Percentiles rank a stretch among this genome's conserved stretches.
Conservation (phyloP, 495 filamentous ascomycete species). For the Xylaria longipes region DNA sequence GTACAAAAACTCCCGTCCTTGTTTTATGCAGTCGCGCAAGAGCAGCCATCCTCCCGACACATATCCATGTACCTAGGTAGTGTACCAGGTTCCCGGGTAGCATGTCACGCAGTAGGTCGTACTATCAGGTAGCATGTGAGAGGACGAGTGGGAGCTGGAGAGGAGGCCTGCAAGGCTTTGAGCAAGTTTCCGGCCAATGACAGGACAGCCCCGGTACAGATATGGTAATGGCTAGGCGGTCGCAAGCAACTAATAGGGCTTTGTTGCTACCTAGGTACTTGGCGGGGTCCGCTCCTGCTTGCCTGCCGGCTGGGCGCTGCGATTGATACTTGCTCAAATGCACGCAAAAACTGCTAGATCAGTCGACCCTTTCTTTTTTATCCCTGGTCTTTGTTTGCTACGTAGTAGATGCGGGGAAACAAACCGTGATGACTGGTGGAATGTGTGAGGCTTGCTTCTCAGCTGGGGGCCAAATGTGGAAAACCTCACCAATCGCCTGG, state of each 20-base stretch:
- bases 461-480: not conserved
- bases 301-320: conserved; percentile 8
- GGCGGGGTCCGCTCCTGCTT: conserved; percentile 8
- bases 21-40: conserved; percentile 12
- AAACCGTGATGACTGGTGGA: not conserved
- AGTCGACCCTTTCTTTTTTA: not conserved
- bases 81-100: not conserved
- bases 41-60: not conserved
- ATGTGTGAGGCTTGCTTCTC: not conserved
- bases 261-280: not conserved
- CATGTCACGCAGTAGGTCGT: conserved; percentile 1
- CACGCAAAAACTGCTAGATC: conserved; percentile 7
- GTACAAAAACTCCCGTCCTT: not conserved
- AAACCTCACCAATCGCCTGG: not conserved
- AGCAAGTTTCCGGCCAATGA: conserved; percentile 36
- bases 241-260: not conserved
- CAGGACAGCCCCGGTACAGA: not conserved
- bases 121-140: not conserved
- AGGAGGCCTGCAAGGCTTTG: conserved; percentile 21
- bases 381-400: not conserved
- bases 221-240: conserved; percentile 1
- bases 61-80: not conserved
- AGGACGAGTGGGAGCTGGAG: not conserved
- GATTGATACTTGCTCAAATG: conserved; percentile 32
- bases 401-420: conserved; percentile 10